A percentile compares a stretch with the other conserved stretches of the same genome.
Evolutionary conservation across 768 basidiomycete genomes (phyloP).

Genomic region (Kwoniella europaea): DNA sequence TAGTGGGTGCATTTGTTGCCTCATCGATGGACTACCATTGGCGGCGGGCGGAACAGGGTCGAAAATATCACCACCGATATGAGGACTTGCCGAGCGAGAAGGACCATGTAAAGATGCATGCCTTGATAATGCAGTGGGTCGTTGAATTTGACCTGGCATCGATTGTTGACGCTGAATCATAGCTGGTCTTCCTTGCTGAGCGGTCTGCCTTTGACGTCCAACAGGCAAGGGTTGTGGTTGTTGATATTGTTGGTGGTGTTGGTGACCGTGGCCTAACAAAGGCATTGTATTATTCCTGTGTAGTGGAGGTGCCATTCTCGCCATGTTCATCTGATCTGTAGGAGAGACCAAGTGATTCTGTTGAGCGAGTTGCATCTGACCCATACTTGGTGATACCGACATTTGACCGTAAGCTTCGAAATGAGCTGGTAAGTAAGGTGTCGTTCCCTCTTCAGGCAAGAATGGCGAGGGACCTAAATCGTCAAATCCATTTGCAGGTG

Average conservation of each 20-base stretch:
- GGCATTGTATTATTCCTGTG: conserved; percentile 23
- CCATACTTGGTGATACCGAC: conserved; percentile 18
- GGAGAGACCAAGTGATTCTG: conserved; percentile 26
- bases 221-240: conserved; percentile 11
- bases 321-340: conserved; percentile 36
- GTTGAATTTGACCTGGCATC: conserved; percentile 29
- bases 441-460: conserved; percentile 27
- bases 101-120: conserved; percentile 33
- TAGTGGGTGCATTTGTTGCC: conserved; percentile 23
- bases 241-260: conserved; percentile 24
- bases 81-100: conserved; percentile 35
- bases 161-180: conserved; percentile 34
- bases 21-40: conserved; percentile 27
- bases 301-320: conserved; percentile 21
- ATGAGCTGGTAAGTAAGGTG: conserved; percentile 23
- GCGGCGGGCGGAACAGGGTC: conserved; percentile 29
- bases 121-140: conserved; percentile 23
- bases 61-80: conserved; percentile 42
- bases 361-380: conserved; percentile 3
- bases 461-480: conserved; percentile 32
- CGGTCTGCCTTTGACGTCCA: conserved; percentile 10
- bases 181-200: conserved; percentile 24
- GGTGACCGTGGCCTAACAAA: conserved; percentile 15
- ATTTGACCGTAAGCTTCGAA: conserved; percentile 28
- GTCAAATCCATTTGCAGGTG: conserved; percentile 15